Evolutionary conservation across 2,329 filamentous ascomycete species (phyloP).

Genomic region (Trichoderma sp.): DNA sequence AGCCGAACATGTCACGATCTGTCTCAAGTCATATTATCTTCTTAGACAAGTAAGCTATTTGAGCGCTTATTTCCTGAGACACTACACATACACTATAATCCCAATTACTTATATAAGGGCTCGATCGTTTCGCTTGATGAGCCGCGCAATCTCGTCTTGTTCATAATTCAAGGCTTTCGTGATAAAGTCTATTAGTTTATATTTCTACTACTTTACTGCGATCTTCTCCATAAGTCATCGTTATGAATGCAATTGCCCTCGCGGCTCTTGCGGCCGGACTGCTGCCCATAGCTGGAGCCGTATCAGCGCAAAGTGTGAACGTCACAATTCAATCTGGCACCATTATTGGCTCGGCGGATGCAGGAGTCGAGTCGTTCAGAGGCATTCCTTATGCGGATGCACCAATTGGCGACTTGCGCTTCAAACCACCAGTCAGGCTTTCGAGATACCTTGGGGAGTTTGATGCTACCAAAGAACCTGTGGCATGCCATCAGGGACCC

Average conservation of each 20-base stretch:
- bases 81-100: too few relatives aligned
- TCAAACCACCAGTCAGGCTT: conserved; percentile 65
- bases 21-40: background rate
- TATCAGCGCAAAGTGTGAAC: background rate
- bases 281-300: background rate
- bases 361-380: conserved; percentile 64
- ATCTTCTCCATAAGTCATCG: background rate
- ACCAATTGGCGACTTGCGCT: conserved; percentile 64
- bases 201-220: background rate
- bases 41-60: background rate
- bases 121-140: background rate
- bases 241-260: background rate
- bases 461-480: conserved; percentile 58
- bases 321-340: conserved; percentile 25
- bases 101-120: background rate
- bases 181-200: background rate
- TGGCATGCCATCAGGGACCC: conserved; percentile 56
- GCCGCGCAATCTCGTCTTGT: background rate
- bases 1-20: background rate
- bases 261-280: background rate
- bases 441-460: conserved; percentile 59
- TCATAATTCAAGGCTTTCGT: background rate
- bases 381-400: conserved; percentile 65
- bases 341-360: conserved; percentile 13
- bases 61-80: background rate